Percentiles rank a stretch among this genome's conserved stretches.
Evolutionary conservation across 345 rosid genomes (phyloP).

Genomic region (Hibiscus trionum): DNA sequence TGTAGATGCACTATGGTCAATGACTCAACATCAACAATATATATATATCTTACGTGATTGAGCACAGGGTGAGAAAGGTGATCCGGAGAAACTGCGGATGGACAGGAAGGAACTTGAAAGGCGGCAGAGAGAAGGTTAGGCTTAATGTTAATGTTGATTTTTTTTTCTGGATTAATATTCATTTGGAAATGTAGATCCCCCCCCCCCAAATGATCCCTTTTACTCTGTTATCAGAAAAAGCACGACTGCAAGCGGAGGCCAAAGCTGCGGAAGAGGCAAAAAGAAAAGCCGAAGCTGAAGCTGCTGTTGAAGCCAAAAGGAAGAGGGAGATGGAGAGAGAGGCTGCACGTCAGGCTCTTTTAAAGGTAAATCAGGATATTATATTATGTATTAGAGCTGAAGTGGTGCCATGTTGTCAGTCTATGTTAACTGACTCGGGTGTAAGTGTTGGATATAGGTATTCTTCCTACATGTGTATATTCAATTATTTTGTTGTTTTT

Average conservation of each 20-base stretch:
- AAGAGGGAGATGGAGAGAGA: conserved; percentile 80
- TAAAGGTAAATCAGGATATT: conserved; percentile 34
- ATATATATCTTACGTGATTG: conserved; percentile 11
- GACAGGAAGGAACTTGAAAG: conserved; percentile 81
- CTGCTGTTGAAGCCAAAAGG: conserved; percentile 67
- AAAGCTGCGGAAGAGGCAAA: conserved; percentile 77
- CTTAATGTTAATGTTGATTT: background rate
- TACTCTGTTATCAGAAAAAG: conserved; percentile 49
- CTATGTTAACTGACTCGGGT: background rate
- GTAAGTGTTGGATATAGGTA: background rate
- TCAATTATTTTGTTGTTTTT: background rate
- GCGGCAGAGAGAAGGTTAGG: conserved; percentile 70
- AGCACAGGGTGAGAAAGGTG: conserved; percentile 57
- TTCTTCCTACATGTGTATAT: background rate
- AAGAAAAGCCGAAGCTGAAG: conserved; percentile 68
- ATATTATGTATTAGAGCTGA: background rate
- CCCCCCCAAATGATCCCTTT: background rate
- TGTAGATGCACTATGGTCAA: background rate
- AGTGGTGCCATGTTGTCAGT: background rate
- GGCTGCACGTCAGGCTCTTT: conserved; percentile 84
- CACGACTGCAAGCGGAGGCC: conserved; percentile 76
- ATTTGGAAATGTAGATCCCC: background rate
- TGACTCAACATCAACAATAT: background rate
- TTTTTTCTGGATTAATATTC: background rate
- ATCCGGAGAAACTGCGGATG: conserved; percentile 67